A percentile compares a stretch with the other conserved stretches of the same genome.
Conservation (phyloP, 2,329 filamentous ascomycete genomes). For the Colletotrichum acutatum region DNA sequence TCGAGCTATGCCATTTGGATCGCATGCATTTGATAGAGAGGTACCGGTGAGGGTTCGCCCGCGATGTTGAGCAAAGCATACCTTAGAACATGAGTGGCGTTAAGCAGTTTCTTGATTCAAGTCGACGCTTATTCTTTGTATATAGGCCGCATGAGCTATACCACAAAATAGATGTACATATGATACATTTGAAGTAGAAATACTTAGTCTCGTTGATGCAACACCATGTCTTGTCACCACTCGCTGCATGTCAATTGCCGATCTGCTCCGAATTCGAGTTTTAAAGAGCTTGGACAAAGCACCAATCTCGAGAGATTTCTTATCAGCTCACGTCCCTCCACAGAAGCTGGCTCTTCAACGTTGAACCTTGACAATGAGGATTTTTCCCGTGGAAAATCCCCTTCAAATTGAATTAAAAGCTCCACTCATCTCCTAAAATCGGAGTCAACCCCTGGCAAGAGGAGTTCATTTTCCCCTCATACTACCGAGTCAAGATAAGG, state of each 20-base stretch:
- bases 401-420: not conserved
- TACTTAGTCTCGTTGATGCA: not conserved
- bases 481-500: not conserved
- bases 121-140: not conserved
- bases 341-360: not conserved
- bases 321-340: not conserved
- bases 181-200: not conserved
- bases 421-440: not conserved
- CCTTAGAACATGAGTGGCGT: not conserved
- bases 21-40: constrained; percentile 14
- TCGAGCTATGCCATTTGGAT: constrained; percentile 22
- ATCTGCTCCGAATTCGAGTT: not conserved
- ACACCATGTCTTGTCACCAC: too few species aligned
- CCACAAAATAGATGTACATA: not conserved
- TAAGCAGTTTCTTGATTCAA: not conserved
- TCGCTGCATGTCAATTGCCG: too few species aligned
- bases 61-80: not conserved
- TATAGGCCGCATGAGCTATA: not conserved
- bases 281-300: not conserved
- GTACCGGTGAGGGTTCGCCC: not conserved
- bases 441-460: not conserved
- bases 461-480: not conserved
- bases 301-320: not conserved
- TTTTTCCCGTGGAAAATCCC: not conserved
- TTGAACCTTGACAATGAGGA: not conserved